Evolutionary conservation across 306 rosid genomes (phyloP).

Genomic region (Coriaria nepalensis): DNA sequence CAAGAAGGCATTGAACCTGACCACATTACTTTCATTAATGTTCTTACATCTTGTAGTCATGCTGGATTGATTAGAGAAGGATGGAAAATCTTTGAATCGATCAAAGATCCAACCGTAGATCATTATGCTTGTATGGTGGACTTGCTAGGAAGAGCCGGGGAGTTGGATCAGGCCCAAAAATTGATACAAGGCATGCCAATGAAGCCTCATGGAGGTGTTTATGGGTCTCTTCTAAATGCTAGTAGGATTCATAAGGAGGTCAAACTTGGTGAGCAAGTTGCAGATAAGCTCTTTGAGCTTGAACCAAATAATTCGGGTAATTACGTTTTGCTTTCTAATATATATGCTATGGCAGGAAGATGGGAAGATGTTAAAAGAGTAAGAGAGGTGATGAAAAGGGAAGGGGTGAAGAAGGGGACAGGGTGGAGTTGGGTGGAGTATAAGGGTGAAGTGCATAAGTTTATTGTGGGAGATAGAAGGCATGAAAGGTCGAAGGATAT

Average conservation of each 20-base stretch:
- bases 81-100: slow-evolving; percentile 37
- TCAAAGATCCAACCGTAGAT: slow-evolving; percentile 41
- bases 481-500: slow-evolving; percentile 30
- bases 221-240: slow-evolving; percentile 53
- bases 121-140: slow-evolving; percentile 67
- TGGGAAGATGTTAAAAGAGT: slow-evolving; percentile 55
- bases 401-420: slow-evolving; percentile 35
- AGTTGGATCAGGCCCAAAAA: slow-evolving; percentile 42
- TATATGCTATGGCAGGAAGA: slow-evolving; percentile 47
- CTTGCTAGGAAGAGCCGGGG: slow-evolving; percentile 47
- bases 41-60: slow-evolving; percentile 58
- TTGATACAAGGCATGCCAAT: slow-evolving; percentile 46
- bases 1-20: slow-evolving; percentile 43
- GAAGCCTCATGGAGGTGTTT: slow-evolving; percentile 58
- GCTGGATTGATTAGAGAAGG: slow-evolving; percentile 49
- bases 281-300: slow-evolving; percentile 42
- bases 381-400: slow-evolving; percentile 37
- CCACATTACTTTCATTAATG: slow-evolving; percentile 37
- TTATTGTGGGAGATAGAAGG: slow-evolving; percentile 27
- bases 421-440: slow-evolving; percentile 57
- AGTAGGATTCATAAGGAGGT: slow-evolving; percentile 42
- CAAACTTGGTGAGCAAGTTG: slow-evolving; percentile 46
- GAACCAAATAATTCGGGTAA: slow-evolving; percentile 52
- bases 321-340: slow-evolving; percentile 47
- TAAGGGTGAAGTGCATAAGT: slow-evolving; percentile 29